Conservation (phyloP, 768 basidiomycete species). For the Suillus hirtellus region DNA sequence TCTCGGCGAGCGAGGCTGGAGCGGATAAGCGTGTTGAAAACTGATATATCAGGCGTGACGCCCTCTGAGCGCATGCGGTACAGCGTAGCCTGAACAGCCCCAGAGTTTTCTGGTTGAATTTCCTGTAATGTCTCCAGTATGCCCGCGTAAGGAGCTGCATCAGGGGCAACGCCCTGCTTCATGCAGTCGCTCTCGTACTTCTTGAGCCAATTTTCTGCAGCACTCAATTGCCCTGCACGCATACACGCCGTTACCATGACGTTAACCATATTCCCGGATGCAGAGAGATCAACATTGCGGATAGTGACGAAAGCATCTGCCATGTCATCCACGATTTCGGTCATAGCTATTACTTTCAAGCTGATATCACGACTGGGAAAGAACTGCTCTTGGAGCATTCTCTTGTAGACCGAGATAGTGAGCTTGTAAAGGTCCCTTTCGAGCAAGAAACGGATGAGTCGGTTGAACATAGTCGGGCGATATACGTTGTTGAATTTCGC, state of each 20-base stretch:
- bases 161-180: conserved; percentile 15
- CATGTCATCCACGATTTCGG: conserved; percentile 22
- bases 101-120: conserved; percentile 29
- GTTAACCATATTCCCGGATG: conserved; percentile 35
- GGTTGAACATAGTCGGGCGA: conserved; percentile 36
- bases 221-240: conserved; percentile 32
- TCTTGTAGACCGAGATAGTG: conserved; percentile 42
- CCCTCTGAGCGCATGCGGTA: conserved; percentile 39
- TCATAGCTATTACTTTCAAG: conserved; percentile 25
- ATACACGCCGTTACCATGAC: conserved; percentile 40
- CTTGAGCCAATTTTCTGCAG: conserved; percentile 31
- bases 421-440: conserved; percentile 36
- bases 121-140: conserved; percentile 41
- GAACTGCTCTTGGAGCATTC: conserved; percentile 43
- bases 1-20: conserved; percentile 35
- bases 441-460: conserved; percentile 42
- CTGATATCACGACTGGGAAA: conserved; percentile 38
- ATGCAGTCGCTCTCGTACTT: conserved; percentile 26
- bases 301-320: conserved; percentile 23
- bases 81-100: conserved; percentile 38
- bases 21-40: conserved; percentile 53
- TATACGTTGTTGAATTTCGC: conserved; percentile 30
- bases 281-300: conserved; percentile 23
- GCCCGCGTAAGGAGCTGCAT: conserved; percentile 36
- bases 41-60: conserved; percentile 36